Evolutionary conservation across 768 basidiomycete genomes (phyloP).

Genomic region (Boletus rubropictus): DNA sequence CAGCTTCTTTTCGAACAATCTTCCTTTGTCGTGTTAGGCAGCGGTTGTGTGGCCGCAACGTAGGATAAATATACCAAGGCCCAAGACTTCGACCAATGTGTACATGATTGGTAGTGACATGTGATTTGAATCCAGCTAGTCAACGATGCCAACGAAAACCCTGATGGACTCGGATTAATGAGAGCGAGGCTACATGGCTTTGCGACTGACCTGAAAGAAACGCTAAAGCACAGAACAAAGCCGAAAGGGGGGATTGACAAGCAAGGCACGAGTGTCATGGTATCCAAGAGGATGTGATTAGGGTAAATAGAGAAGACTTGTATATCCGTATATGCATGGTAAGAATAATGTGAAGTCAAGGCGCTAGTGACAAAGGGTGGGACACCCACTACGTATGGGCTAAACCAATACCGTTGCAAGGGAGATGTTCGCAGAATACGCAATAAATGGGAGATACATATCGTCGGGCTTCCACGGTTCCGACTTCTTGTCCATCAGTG

Average conservation of each 20-base stretch:
- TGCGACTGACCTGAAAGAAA: conserved; percentile 2
- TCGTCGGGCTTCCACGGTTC: conserved; percentile 4
- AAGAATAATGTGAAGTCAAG: conserved; percentile 5
- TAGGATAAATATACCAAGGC: conserved; percentile 2
- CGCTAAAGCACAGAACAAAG: conserved; percentile 4
- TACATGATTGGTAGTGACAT: conserved; percentile 10
- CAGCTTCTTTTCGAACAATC: neutral
- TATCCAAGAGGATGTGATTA: conserved; percentile 22
- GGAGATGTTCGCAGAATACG: conserved; percentile 19
- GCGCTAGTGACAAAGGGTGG: conserved; percentile 7
- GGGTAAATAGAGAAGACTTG: conserved; percentile 7
- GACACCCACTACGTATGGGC: conserved; percentile 17
- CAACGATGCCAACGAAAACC: conserved; percentile 9
- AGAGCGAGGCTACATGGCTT: neutral
- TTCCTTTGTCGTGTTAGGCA: neutral
- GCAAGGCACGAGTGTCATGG: conserved; percentile 10
- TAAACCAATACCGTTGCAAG: conserved; percentile 16
- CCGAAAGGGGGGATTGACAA: neutral
- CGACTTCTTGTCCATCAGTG: neutral
- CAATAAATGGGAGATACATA: conserved; percentile 22
- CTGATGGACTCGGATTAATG: conserved; percentile 4
- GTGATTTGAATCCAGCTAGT: conserved; percentile 15
- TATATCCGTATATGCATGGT: conserved; percentile 12
- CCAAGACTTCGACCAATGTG: conserved; percentile 1
- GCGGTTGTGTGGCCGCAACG: neutral